Base-by-base conservation (phyloP, 179 eudicot genomes). In the Spinacia oleracea region DNA sequence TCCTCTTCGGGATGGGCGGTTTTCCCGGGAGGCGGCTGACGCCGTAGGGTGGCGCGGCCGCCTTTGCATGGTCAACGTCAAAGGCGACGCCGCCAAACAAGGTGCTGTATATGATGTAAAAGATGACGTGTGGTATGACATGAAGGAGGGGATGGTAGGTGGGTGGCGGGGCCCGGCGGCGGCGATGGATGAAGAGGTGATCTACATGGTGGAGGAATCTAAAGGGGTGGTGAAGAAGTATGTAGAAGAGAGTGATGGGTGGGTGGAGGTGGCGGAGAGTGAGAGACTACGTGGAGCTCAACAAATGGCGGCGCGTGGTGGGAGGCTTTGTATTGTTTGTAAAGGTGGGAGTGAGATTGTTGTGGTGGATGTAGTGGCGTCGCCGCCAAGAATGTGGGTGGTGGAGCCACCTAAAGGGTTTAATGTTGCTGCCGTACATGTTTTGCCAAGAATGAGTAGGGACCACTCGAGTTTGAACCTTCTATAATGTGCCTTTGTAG, bases 91-190 rank as follows among this genome's bases (percentile, higher is more conserved):
- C 3, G 84, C 89, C 0, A 87, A 87, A 16, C 86, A 90, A 14
- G 93, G 93, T 6, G 82, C 79, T 1, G 78, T 88, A 4, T 90
- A 87, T 43, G 81, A 84, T 34, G 23, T 65, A 9, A 58, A 10
- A 11, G 64, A 18, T 0, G 87, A 86, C 64, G 15, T 43, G 48
- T 88, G 90, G 89, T 32, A 2, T 32, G 87, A 88, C 32, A 90
- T 90, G 91, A 78, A 80, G 60, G 86, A 56, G 11, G 89, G 88
- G 51, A 90, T 90, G 93, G 27, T 84, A 1, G 56, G n/a, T 1
- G 93, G 93, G 59, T 90, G 93, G 93, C 67, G 81, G 21, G 93
- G 93, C 0, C 91, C 91, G 25, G 91, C 83, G 23, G 93, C 91
- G 10, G 65, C 91, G 5, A 84, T 90, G 90, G 87, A 80, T 9